Evolutionary conservation across 1,284 basidiomycete species (phyloP), one percentile per base, ranked within the genome.

Genomic region (Exobasidium cylindrosporum): DNA sequence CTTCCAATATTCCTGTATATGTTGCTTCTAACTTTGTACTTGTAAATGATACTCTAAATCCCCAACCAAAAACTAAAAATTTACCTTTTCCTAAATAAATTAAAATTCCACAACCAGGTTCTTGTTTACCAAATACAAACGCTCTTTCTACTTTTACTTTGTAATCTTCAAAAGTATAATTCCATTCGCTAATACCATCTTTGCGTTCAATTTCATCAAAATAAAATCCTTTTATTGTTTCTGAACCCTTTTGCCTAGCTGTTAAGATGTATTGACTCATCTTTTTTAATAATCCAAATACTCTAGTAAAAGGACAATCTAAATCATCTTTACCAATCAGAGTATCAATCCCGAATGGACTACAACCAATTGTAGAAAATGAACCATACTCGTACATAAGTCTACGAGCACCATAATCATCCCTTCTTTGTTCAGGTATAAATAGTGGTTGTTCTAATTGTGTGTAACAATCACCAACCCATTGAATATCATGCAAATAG

Each of bases 401-500:
- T 17, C 43, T 14, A 17, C 43, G 17, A 17, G 43, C 43, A 45
- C 43, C 43, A 45, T 45, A 45, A 17, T 45, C 43, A 11, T 45
- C 43, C 43, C 43, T 45, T 45, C 43, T 3, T 23, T 17, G 17
- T 45, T 45, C 43, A 3, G 43, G 43, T 17, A 45, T 45, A 23
- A 45, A 4, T 11, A 45, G 10, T 45, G 43, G 17, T 17, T 3
- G 3, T n/a, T n/a, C n/a, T n/a, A n/a, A n/a, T 45, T 45, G 43
- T 45, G 43, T 45, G 14, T 56, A 56, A 3, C 40, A 17, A n/a
- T 56, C 28, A 30, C 54, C 28, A 40, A 40, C 54, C 54, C 54
- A 56, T 3, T 24, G 30, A 46, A 56, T 32, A 17, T 56, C 40
- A 30, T 56, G 54, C 54, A 56, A 40, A 45, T 56, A 56, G 17